A percentile compares a stretch with the other conserved stretches of the same genome.
Conservation (phyloP, 169 alveolate genomes). For the Perkinsus olseni region DNA sequence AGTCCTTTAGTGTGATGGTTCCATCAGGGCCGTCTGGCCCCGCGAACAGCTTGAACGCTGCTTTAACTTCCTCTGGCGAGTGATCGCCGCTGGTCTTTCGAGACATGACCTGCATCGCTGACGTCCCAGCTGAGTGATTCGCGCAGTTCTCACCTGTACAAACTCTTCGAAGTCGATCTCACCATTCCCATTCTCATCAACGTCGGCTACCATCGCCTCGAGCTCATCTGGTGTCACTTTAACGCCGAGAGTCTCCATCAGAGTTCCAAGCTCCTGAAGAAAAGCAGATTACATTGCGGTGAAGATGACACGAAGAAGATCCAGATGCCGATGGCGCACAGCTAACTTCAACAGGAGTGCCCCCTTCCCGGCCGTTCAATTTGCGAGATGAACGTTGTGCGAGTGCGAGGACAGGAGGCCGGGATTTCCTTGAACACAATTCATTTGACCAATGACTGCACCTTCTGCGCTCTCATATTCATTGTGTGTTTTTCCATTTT, state of each 20-base stretch:
- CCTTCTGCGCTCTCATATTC: too few species aligned
- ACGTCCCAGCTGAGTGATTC: too few species aligned
- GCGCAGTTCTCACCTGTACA: not conserved
- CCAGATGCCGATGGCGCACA: not conserved
- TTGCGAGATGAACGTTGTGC: too few species aligned
- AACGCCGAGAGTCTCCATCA: not conserved
- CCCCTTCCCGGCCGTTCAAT: too few species aligned
- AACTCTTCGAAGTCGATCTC: not conserved
- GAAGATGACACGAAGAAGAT: not conserved
- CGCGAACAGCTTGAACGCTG: not conserved
- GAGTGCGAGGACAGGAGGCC: too few species aligned
- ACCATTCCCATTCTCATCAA: not conserved
- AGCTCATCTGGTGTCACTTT: not conserved
- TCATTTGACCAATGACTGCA: too few species aligned
- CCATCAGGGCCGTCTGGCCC: too few species aligned
- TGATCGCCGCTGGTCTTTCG: not conserved
- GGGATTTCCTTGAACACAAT: too few species aligned
- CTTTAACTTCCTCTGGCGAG: not conserved
- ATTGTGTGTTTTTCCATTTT: too few species aligned
- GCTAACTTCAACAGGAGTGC: not conserved
- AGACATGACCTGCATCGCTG: not conserved
- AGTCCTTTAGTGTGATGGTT: too few species aligned
- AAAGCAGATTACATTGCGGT: not conserved
- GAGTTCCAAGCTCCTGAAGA: not conserved
- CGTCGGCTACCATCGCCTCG: not conserved